Evolutionary conservation across 2,329 filamentous ascomycete species (phyloP).

Genomic region (Calonectria pseudoturangicola): DNA sequence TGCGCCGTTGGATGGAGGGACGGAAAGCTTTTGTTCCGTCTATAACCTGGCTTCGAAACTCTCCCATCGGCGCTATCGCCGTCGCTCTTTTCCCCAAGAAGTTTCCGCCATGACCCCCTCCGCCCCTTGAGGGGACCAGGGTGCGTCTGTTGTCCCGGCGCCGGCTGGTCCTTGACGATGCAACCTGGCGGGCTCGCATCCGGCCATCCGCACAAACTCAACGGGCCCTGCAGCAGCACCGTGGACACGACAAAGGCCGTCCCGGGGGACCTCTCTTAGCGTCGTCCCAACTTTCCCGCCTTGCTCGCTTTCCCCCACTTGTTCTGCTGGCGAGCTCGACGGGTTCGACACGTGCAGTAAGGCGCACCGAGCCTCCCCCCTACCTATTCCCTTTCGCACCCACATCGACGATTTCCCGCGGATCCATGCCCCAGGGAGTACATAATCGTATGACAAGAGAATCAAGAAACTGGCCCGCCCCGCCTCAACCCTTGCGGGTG

Average conservation of each 20-base stretch:
- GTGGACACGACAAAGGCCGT: neutral
- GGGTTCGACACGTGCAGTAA: conserved; percentile 21
- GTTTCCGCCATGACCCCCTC: neutral
- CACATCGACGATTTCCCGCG: neutral
- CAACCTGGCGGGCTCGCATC: neutral
- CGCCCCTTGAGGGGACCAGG: neutral
- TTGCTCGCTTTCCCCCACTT: neutral
- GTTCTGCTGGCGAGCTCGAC: neutral
- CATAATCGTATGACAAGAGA: conserved; percentile 19
- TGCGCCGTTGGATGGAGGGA: neutral
- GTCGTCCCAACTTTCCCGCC: conserved; percentile 15
- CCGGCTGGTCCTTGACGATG: conserved; percentile 10
- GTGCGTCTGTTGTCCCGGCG: conserved; percentile 1
- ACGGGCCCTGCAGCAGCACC: neutral
- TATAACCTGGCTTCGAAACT: neutral
- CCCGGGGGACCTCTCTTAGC: neutral
- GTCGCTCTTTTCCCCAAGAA: conserved; percentile 13
- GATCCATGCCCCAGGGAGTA: neutral
- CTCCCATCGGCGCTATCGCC: conserved; percentile 12
- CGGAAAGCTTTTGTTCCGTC: neutral
- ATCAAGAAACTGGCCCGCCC: neutral
- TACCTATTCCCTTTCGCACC: neutral
- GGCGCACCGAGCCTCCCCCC: conserved; percentile 12
- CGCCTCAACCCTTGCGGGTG: neutral
- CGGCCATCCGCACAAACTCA: neutral